Percentiles rank a stretch among this genome's conserved stretches.
Evolutionary conservation across 768 basidiomycete genomes (phyloP).

Genomic region (Russula compacta): DNA sequence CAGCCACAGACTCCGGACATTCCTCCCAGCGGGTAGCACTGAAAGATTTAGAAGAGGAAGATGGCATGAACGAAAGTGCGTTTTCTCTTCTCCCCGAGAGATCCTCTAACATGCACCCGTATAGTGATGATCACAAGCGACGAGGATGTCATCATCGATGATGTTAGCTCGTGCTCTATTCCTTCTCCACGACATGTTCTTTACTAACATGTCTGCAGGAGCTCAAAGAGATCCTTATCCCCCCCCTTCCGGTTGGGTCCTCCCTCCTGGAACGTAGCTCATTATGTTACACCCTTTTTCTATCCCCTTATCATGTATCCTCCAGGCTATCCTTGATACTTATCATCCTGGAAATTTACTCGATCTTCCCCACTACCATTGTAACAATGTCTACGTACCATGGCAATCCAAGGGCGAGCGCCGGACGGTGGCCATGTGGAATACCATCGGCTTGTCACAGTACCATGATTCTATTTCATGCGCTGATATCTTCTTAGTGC

Average conservation of each 20-base stretch:
- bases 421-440: slow-evolving; percentile 15
- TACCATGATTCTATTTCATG: not conserved
- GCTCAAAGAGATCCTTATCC: slow-evolving; percentile 11
- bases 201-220: slow-evolving; percentile 4
- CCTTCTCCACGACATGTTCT: not conserved
- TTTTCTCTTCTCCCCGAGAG: too few relatives aligned
- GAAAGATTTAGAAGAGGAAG: slow-evolving; percentile 17
- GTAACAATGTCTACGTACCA: slow-evolving; percentile 22
- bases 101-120: not conserved
- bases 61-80: slow-evolving; percentile 22
- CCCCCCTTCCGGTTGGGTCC: slow-evolving; percentile 17
- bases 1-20: slow-evolving; percentile 21
- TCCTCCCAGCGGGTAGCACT: slow-evolving; percentile 17
- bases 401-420: slow-evolving; percentile 23
- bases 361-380: slow-evolving; percentile 22
- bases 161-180: slow-evolving; percentile 14
- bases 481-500: slow-evolving; percentile 1
- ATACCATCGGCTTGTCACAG: slow-evolving; percentile 9
- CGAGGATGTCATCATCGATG: slow-evolving; percentile 21
- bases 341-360: slow-evolving; percentile 24
- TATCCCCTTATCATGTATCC: not conserved
- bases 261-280: slow-evolving; percentile 13
- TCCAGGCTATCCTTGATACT: slow-evolving; percentile 22
- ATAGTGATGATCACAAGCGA: slow-evolving; percentile 12
- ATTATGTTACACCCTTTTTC: not conserved